Percentiles rank a stretch among this genome's conserved stretches.
These are phyloP conservation scores for Stropharia rugosoannulata DNA, from an alignment of 768 basidiomycete species.

Conservation along the genomic window DNA sequence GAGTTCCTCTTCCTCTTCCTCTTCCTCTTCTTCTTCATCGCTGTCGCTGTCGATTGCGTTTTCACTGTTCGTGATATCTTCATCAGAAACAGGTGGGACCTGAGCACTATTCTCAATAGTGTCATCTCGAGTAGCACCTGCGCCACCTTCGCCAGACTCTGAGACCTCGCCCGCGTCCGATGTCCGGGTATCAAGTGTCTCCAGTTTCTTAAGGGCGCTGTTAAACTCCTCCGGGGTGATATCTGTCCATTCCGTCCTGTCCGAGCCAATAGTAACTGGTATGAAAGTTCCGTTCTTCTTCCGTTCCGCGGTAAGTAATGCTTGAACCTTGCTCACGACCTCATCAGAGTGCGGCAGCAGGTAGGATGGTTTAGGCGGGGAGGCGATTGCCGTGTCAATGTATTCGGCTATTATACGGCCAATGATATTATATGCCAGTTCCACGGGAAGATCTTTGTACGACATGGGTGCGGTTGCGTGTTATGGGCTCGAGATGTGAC, in stretches of 20 bases:
- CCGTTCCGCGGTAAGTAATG: background rate
- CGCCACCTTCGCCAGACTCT: no score
- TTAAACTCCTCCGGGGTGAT: background rate
- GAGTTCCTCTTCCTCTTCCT: background rate
- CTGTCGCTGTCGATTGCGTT: background rate
- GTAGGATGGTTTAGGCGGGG: background rate
- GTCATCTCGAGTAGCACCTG: background rate
- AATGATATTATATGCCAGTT: background rate
- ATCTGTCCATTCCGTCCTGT: background rate
- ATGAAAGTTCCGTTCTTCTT: background rate
- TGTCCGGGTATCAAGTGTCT: no score
- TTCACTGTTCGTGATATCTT: background rate
- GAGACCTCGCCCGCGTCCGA: no score
- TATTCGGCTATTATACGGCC: background rate
- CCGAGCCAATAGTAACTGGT: background rate
- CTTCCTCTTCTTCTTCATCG: background rate
- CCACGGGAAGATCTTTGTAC: background rate
- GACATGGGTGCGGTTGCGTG: background rate
- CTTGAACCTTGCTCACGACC: background rate
- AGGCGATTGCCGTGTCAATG: background rate
- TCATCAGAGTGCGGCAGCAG: background rate
- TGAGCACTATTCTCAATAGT: no score
- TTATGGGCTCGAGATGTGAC: no score
- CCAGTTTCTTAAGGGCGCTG: background rate
- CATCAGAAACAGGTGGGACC: no score